Evolutionary conservation across 805 yeast species (phyloP), one percentile per base, ranked within the genome.

Genomic region (Candida palmyrensis): DNA sequence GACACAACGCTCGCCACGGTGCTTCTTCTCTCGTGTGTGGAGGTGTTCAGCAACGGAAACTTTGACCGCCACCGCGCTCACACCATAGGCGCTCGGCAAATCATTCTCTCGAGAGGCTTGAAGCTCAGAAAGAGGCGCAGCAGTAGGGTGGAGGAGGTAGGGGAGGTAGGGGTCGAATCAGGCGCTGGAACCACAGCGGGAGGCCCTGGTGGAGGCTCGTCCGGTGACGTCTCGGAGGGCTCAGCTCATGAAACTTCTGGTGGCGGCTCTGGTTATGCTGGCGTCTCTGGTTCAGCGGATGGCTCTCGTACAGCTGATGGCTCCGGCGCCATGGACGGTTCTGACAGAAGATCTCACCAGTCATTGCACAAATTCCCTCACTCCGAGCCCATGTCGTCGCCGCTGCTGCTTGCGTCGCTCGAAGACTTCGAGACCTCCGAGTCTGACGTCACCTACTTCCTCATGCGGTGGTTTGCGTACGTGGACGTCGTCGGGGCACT

Each of bases 401-500:
- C n/a, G n/a, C n/a, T n/a, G n/a, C n/a, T n/a, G n/a, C n/a, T n/a
- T n/a, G n/a, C n/a, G n/a, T n/a, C n/a, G n/a, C n/a, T n/a, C n/a
- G n/a, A n/a, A 10, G 10, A 8, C 7, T 38, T 39, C 29, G 34
- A 49, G 3, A 51, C 55, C 2, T 43, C 48, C 6, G 68, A 64
- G 32, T 45, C 60, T 30, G 69, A 68, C 40, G 59, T 74, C 10
- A 54, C 75, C 0, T 75, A 60, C 40, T 82, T 82, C 43, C 57
- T 82, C 28, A 61, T 72, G 41, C 56, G 88, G 32, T 79, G 87
- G 85, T 81, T 77, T 48, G 78, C 77, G 0, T 82, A 79, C 46
- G 57, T 79, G 21, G 87, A 80, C 45, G 73, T 79, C 3, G 62
- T 82, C 14, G 81, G 85, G 0, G 69, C 76, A 1, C 57, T 82